Base-by-base conservation (phyloP, 2,329 filamentous ascomycete genomes). In the Coniochaeta pulveracea region DNA sequence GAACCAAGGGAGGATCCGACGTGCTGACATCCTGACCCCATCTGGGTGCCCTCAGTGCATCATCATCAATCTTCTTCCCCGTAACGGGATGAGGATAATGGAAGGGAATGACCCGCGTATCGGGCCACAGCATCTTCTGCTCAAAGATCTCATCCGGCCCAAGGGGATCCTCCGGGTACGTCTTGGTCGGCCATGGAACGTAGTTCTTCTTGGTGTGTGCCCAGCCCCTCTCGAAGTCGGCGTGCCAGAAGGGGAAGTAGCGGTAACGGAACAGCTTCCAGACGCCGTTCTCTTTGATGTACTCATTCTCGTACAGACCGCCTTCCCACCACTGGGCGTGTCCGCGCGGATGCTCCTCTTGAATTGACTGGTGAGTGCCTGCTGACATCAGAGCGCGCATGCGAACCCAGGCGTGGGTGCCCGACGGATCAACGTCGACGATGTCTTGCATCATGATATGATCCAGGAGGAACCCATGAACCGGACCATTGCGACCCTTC, bases 211-310 rank as follows among this genome's bases (percentile, higher is more conserved):
- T 63, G 24, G 67, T 72, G 44, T 67, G 56, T 3, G 58, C 54
- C 68, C 68, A 72, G 21, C 68, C 68, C 25, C 58, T 60, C 47
- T 67, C 64, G 37, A 66, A 63, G 18, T 65, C 60, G 40, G 57
- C 61, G 47, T 72, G 68, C 68, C 69, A 73, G 49, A 72, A 72
- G 2, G 69, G 66, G 43, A 71, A 71, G 47, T 72, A 72, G 26
- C 65, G 60, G 39, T 69, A 59, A 21, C 63, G 55, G 48, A 66
- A 65, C 16, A 72, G 58, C 49, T 67, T 68, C 68, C 69, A 73
- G 5, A 60, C 52, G 4, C 65, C 66, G 38, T 63, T 48, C 43
- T 72, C 66, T 49, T 69, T 70, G 51, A 72, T 62, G 47, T 71
- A 73, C 46, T 72, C 67, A 44, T 72, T 73, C 50, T 72, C 67